These are phyloP conservation scores for Backusella australiensis DNA, from an alignment of 192 early-diverging fungal species.

Conservation along the genomic window DNA sequence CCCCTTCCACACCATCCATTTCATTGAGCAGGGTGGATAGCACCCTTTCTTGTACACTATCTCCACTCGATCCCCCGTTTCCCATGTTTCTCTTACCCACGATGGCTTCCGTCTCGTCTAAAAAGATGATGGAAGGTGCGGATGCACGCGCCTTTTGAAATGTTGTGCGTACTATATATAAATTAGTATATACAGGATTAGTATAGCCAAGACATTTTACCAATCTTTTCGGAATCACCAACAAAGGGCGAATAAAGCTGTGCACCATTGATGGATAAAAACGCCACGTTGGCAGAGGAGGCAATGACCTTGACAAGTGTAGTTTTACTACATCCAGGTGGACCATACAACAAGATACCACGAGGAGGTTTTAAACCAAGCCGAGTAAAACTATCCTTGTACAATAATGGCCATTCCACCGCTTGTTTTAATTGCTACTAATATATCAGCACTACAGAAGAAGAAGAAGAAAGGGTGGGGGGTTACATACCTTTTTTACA, in stretches of 20 bases:
- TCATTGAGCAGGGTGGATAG: constrained; percentile 81
- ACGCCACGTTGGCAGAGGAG: constrained; percentile 70
- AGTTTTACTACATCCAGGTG: constrained; percentile 98
- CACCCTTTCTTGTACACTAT: constrained; percentile 78
- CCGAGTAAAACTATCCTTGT: constrained; percentile 62
- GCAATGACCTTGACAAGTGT: constrained; percentile 89
- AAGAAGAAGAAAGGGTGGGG: background rate
- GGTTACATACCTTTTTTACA: constrained; percentile 64
- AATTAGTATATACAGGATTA: background rate
- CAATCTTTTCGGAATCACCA: constrained; percentile 80
- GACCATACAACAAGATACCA: constrained; percentile 94
- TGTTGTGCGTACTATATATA: constrained; percentile 56
- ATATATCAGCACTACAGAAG: background rate
- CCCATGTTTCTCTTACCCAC: constrained; percentile 82
- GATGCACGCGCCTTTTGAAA: constrained; percentile 81
- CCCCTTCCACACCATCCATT: constrained; percentile 86
- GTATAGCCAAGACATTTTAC: constrained; percentile 30
- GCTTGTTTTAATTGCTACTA: constrained; percentile 67
- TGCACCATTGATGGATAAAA: constrained; percentile 78
- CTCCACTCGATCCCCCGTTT: constrained; percentile 45
- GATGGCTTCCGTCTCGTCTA: constrained; percentile 97
- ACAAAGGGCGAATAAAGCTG: constrained; percentile 77
- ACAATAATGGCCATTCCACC: constrained; percentile 85
- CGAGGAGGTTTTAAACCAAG: constrained; percentile 80
- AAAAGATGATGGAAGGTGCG: constrained; percentile 86